These are phyloP conservation scores for Solanum sitiens DNA, from an alignment of 257 asterid species.

Conservation along the genomic window DNA sequence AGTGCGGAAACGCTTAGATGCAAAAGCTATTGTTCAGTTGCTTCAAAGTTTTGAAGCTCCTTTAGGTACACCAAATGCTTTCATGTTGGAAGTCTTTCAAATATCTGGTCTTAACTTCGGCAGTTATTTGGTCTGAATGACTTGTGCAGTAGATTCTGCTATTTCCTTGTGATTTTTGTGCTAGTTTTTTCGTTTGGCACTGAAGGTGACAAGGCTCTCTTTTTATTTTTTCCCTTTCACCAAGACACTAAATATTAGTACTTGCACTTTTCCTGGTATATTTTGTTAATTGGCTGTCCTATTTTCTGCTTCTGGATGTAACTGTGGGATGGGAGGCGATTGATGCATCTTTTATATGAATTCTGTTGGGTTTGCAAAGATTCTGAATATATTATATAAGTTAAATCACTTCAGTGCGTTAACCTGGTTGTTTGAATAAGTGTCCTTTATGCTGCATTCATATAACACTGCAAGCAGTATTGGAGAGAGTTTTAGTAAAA, in stretches of 20 bases:
- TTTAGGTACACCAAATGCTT: constrained; percentile 24
- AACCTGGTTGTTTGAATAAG: not conserved
- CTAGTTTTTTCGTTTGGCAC: not conserved
- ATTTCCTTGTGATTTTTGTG: not conserved
- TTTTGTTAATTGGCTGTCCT: not conserved
- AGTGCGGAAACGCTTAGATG: constrained; percentile 58
- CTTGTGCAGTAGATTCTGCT: not conserved
- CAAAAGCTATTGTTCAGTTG: constrained; percentile 61
- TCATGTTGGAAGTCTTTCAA: not conserved
- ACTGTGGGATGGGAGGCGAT: not conserved
- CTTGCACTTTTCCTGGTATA: not conserved
- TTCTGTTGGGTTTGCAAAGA: not conserved
- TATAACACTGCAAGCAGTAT: not conserved
- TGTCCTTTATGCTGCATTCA: not conserved
- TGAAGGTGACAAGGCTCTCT: not conserved
- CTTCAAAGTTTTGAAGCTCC: constrained; percentile 71
- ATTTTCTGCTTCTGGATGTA: not conserved
- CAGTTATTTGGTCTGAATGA: not conserved
- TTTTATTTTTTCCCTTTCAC: not conserved
- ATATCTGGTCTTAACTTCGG: not conserved
- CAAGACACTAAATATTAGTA: not conserved
- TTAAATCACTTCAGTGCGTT: not conserved
- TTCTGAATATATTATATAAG: not conserved
- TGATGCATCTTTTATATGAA: not conserved
- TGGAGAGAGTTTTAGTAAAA: not conserved